Evolutionary conservation across 768 basidiomycete species (phyloP), one percentile per base, ranked within the genome.

Genomic region (Naematelia aurantialba): DNA sequence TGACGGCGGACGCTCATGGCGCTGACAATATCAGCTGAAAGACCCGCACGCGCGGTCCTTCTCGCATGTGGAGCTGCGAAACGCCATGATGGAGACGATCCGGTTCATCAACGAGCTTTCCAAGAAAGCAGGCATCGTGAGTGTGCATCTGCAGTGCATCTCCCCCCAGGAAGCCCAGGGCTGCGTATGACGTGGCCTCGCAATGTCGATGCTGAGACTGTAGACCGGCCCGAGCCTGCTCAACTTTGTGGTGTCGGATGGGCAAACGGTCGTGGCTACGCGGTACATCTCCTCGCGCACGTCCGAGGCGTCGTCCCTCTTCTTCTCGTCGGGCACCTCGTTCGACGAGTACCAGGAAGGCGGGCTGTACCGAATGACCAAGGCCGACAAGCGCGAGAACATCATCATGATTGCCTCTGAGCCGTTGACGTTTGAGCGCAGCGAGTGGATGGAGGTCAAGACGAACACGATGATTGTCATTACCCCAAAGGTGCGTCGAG

Each of bases 371-470:
- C 87, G 87, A 72, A 97, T 97, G 93, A 87, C 87, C 4, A 97
- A 96, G 77, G 84, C 87, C 29, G 93, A 97, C 79, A 96, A 94
- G 75, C 63, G 74, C 58, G 94, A 97, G 76, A 89, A 91, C 67
- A 96, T 97, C 67, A 91, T 99, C 67, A 87, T 97, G 87, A 72
- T 75, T 50, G 66, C 60, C 31, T 89, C 88, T 66, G 94, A 98
- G 68, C 96, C 96, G 0, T 79, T 99, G 46, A 99, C 96, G 0
- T 99, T 98, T 68, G 94, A 99, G 79, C 83, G 92, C 82, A 90
- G 91, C 52, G 96, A 99, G 76, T 99, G 96, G 96, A 93, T 97
- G 87, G 96, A 97, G 77, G 93, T 99, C 70, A 88, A 88, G 74
- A 94, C 91, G 12, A 97, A 99, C 76, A 86, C 89, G 63, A 88